Conservation (phyloP, 495 filamentous ascomycete species). For the Aspergillus hancockii region DNA sequence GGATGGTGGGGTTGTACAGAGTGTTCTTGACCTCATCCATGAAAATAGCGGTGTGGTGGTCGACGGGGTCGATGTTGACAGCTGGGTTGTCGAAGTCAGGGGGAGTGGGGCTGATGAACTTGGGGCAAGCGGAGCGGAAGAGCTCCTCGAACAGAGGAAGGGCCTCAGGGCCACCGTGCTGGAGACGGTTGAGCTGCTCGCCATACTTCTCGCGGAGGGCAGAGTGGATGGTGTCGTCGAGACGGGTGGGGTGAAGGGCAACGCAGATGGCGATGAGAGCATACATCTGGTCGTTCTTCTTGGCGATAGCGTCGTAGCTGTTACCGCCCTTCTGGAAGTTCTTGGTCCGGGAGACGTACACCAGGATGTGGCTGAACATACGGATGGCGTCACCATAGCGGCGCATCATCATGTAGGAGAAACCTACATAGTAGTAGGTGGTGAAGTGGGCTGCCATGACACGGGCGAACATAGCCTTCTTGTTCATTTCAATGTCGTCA, state of each 20-base stretch:
- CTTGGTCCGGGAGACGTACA: constrained; percentile 98
- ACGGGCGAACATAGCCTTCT: constrained; percentile 99
- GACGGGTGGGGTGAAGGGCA: constrained; percentile 90
- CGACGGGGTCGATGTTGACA: constrained; percentile 91
- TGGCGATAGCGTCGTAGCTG: constrained; percentile 95
- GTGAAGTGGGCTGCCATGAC: constrained; percentile 99
- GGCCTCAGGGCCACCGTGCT: constrained; percentile 91
- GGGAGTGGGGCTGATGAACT: constrained; percentile 97
- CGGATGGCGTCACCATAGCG: constrained; percentile 98
- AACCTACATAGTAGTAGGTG: constrained; percentile 99
- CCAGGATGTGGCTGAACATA: constrained; percentile 99
- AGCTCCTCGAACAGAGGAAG: constrained; percentile 96
- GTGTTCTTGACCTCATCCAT: constrained; percentile 99
- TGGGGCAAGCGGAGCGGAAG: constrained; percentile 93
- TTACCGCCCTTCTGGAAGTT: constrained; percentile 98
- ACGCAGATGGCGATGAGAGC: constrained; percentile 98
- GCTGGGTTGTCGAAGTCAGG: constrained; percentile 96
- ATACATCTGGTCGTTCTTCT: constrained; percentile 99
- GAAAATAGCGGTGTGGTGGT: constrained; percentile 95
- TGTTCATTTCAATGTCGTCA: constrained; percentile 98
- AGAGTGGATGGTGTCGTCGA: constrained; percentile 99
- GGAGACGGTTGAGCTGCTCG: constrained; percentile 92
- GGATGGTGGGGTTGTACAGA: constrained; percentile 85
- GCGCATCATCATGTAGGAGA: constrained; percentile 99
- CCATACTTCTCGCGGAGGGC: constrained; percentile 98